phyloP scores from a whole-genome alignment of 768 basidiomycete genomes.

The Xerocomellus amylosporus region DNA sequence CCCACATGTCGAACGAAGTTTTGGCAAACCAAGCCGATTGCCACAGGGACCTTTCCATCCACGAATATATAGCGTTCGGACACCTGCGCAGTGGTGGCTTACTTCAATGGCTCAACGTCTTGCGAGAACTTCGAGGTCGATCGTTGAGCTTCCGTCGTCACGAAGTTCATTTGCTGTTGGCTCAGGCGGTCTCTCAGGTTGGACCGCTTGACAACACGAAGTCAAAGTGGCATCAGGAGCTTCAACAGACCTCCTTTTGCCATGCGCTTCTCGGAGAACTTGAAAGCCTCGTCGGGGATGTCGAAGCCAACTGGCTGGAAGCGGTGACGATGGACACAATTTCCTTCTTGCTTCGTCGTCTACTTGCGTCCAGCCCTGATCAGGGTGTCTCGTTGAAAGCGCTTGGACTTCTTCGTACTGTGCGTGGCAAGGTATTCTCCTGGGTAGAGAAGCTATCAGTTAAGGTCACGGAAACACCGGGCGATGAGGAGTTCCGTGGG shows the following conservation, averaged over 20 bases:
- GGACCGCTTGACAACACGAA: constrained; percentile 26
- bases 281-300: constrained; percentile 32
- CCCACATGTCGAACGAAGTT: constrained; percentile 42
- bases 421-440: constrained; percentile 31
- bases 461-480: constrained; percentile 16
- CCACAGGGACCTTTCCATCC: constrained; percentile 38
- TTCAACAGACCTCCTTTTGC: constrained; percentile 36
- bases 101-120: constrained; percentile 52
- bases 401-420: constrained; percentile 29
- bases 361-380: constrained; percentile 30
- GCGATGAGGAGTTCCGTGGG: constrained; percentile 16
- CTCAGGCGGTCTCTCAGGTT: constrained; percentile 45
- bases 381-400: constrained; percentile 13
- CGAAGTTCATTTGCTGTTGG: constrained; percentile 42
- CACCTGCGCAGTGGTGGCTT: constrained; percentile 42
- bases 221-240: constrained; percentile 42
- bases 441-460: constrained; percentile 39
- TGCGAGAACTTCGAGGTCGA: constrained; percentile 42
- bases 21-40: constrained; percentile 43
- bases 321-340: constrained; percentile 32
- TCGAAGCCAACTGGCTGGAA: constrained; percentile 44
- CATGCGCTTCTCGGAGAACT: constrained; percentile 36
- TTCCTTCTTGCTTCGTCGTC: constrained; percentile 34
- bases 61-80: constrained; percentile 47
- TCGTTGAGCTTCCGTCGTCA: constrained; percentile 38